Percentiles rank a stretch among this genome's conserved stretches.
Conservation (phyloP, 1,284 basidiomycete genomes). For the Kwoniella shivajii region DNA sequence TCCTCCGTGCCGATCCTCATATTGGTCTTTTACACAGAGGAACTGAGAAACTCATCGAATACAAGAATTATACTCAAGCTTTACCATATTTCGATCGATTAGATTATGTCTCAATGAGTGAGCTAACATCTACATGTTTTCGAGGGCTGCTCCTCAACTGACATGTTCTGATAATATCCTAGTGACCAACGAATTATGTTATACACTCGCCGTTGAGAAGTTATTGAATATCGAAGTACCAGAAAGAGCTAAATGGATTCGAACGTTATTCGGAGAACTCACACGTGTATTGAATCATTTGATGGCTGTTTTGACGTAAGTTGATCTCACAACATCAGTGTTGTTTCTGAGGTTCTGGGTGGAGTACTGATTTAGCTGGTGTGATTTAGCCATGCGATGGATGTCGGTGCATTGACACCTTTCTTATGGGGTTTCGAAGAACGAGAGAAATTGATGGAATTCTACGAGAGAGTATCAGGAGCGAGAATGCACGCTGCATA, state of each 20-base stretch:
- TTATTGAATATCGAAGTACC: slow-evolving; percentile 97
- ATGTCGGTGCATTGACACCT: slow-evolving; percentile 95
- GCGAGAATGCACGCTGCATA: slow-evolving; percentile 98
- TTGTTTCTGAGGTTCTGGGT: neutral
- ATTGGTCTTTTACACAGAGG: slow-evolving; percentile 95
- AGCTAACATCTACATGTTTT: slow-evolving; percentile 38
- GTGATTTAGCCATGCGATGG: slow-evolving; percentile 54
- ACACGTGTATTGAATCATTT: slow-evolving; percentile 95
- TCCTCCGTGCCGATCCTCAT: slow-evolving; percentile 87
- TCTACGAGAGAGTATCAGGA: slow-evolving; percentile 98
- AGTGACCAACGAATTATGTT: slow-evolving; percentile 97
- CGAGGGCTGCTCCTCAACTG: neutral
- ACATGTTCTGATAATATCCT: neutral
- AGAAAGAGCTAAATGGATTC: slow-evolving; percentile 98
- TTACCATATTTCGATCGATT: slow-evolving; percentile 99
- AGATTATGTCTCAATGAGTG: slow-evolving; percentile 99
- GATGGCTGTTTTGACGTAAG: slow-evolving; percentile 87
- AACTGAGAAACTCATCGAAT: slow-evolving; percentile 98
- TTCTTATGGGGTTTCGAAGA: slow-evolving; percentile 99
- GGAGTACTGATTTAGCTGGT: neutral
- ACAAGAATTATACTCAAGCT: slow-evolving; percentile 98
- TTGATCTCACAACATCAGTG: no score
- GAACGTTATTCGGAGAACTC: slow-evolving; percentile 95
- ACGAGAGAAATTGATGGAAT: slow-evolving; percentile 99
- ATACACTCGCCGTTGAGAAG: slow-evolving; percentile 96